Base-by-base conservation (phyloP, 352 stramenopile species). In the Peronospora belbahrii region DNA sequence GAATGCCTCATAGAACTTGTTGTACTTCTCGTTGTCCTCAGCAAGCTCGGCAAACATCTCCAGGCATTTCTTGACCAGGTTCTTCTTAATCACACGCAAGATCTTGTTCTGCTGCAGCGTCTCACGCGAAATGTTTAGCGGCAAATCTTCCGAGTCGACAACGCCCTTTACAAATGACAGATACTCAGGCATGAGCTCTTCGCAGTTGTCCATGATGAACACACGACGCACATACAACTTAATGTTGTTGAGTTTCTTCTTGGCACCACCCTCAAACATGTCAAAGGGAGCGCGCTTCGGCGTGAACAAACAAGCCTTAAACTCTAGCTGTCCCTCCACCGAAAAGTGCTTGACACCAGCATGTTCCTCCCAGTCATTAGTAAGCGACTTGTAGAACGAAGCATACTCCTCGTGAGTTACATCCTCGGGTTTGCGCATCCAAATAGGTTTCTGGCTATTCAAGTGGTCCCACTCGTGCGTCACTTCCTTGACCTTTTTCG, bases 201-300 rank as follows among this genome's bases (percentile, higher is more conserved):
- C 95, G 68, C 96, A 99, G 83, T 99, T 98, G 84, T 99, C 96
- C 96, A 99, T 99, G 80, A 99, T 99, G 77, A 99, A 99, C 49
- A 99, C 97, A 61, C 96, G 88, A 70, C 96, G 90, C 62, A 99
- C 96, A 71, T 99, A 99, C 31, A 98, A 66, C 83, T 98, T 98
- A 67, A 98, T 98, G 80, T 97, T 97, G 87, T 99, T 99, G 39
- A 89, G 65, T 93, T 99, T 99, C 88, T 99, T 99, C 82, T 98
- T 98, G 42, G 78, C 84, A 63, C 94, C 95, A 38, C 95, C 94
- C 67, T 99, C 97, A 62, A 99, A 99, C 95, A 99, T 98, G 76
- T 99, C 96, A 66, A 99, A 99, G 20, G 96, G 96, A 25, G 96
- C 97, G 57, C 96, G 93, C 84, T 98, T 99, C 36, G 96, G 97